A percentile compares a stretch with the other conserved stretches of the same genome.
Conservation (phyloP, 495 filamentous ascomycete species). For the Aspergillus heteromorphus region DNA sequence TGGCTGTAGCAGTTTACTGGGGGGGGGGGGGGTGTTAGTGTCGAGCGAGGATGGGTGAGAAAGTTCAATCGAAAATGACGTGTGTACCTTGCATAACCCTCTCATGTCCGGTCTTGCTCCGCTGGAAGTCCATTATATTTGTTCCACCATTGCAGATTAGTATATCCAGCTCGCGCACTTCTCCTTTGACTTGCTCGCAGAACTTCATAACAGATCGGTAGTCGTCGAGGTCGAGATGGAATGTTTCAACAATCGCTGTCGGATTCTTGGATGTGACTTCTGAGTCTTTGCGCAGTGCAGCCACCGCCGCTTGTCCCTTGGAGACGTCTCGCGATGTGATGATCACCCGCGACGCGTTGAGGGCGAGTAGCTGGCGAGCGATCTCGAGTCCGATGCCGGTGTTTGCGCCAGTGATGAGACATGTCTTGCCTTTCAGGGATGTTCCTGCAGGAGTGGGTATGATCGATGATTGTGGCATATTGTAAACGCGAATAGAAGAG, state of each 20-base stretch:
- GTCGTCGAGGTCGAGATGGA: conserved; percentile 17
- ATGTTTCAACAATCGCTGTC: conserved; percentile 8
- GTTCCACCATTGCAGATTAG: conserved; percentile 18
- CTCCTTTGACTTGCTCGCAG: conserved; percentile 5
- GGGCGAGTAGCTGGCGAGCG: conserved; percentile 27
- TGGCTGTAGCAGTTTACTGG: conserved; percentile 28
- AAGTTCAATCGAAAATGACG: too few relatives aligned
- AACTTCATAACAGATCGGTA: conserved; percentile 15
- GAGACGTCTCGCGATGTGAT: conserved; percentile 19
- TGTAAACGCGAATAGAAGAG: background rate
- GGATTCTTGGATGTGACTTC: conserved; percentile 2
- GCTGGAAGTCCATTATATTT: conserved; percentile 8
- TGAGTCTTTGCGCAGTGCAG: conserved; percentile 10
- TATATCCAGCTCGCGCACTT: conserved; percentile 16
- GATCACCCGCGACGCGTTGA: conserved; percentile 17
- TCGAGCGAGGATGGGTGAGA: background rate
- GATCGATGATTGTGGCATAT: background rate
- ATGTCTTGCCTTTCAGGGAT: conserved; percentile 28
- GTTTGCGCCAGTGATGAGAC: conserved; percentile 51
- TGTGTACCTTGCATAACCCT: conserved; percentile 22
- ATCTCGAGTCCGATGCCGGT: conserved; percentile 48
- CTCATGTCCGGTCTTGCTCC: conserved; percentile 20
- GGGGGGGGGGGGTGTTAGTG: background rate
- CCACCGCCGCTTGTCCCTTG: conserved; percentile 20
- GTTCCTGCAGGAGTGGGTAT: background rate